A percentile compares a stretch with the other conserved stretches of the same genome.
phyloP scores from a whole-genome alignment of 495 filamentous ascomycete genomes.

The Clohesyomyces aquaticus region DNA sequence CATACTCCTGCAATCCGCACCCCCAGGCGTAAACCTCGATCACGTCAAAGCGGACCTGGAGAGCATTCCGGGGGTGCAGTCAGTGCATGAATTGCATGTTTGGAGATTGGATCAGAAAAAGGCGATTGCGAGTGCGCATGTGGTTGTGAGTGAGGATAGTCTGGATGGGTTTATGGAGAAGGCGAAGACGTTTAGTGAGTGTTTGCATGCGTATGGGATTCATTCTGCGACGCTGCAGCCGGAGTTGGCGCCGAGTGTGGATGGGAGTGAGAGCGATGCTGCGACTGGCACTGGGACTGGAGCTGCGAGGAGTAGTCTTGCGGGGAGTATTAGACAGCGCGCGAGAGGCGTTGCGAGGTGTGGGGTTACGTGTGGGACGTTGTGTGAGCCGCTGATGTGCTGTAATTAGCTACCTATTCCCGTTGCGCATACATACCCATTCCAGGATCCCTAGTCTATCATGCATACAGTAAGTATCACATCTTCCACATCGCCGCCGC shows the following conservation, averaged over 20 bases:
- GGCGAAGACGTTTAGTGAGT: slow-evolving; percentile 52
- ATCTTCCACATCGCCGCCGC: no score
- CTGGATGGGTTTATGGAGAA: slow-evolving; percentile 49
- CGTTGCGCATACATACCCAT: no score
- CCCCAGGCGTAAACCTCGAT: slow-evolving; percentile 32
- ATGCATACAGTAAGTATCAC: no score
- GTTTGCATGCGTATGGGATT: slow-evolving; percentile 58
- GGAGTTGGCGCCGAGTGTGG: slow-evolving; percentile 40
- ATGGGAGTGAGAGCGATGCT: neutral
- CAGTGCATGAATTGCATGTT: slow-evolving; percentile 58
- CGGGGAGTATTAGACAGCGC: slow-evolving; percentile 28
- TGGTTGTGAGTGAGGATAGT: slow-evolving; percentile 50
- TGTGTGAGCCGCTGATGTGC: slow-evolving; percentile 38
- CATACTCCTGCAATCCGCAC: slow-evolving; percentile 41
- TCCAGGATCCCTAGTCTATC: no score
- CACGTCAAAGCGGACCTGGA: slow-evolving; percentile 48
- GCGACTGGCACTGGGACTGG: neutral
- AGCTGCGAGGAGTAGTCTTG: slow-evolving; percentile 9
- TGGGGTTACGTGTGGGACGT: slow-evolving; percentile 30
- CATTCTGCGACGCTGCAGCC: slow-evolving; percentile 58
- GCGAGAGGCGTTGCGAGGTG: slow-evolving; percentile 21
- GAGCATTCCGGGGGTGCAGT: slow-evolving; percentile 53
- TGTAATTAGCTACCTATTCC: slow-evolving; percentile 18
- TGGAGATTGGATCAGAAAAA: slow-evolving; percentile 59
- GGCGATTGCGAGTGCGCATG: slow-evolving; percentile 54